phyloP scores from a whole-genome alignment of 2,329 filamentous ascomycete genomes.

The Diaporthe helianthi region DNA sequence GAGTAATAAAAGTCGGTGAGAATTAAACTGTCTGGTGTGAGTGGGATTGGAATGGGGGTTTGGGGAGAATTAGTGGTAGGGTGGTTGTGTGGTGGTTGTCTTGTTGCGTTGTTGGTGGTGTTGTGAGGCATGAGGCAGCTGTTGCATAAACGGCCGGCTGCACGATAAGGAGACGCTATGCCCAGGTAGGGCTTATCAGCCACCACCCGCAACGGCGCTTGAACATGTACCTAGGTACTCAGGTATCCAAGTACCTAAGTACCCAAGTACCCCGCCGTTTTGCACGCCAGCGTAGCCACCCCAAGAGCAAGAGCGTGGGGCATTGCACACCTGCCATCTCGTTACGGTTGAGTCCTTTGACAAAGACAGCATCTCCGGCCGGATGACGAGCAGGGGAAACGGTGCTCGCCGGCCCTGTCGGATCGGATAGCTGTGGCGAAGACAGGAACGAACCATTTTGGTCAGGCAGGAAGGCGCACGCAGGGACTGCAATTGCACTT shows the following conservation, averaged over 20 bases:
- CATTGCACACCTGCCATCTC: conserved; percentile 1
- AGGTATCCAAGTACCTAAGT: not conserved
- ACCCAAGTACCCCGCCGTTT: not conserved
- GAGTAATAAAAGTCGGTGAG: conserved; percentile 33
- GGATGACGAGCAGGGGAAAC: not conserved
- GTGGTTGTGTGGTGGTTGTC: not conserved
- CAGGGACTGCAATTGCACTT: not conserved
- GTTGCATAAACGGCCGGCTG: conserved; percentile 24
- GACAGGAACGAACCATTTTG: not conserved
- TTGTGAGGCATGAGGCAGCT: conserved; percentile 6
- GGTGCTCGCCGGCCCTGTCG: not conserved
- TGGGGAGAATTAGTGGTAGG: conserved; percentile 2
- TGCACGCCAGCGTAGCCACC: conserved; percentile 8
- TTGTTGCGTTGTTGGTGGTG: not conserved
- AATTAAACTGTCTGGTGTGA: conserved; percentile 23
- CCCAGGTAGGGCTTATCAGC: conserved; percentile 4
- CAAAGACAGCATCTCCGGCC: not conserved
- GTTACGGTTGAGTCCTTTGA: not conserved
- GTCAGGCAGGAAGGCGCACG: not conserved
- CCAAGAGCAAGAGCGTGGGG: conserved; percentile 12
- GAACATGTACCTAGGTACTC: not conserved
- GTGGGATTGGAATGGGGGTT: conserved; percentile 21
- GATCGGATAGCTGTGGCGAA: not conserved
- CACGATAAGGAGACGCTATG: conserved; percentile 13
- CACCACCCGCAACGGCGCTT: not conserved